Conservation (phyloP, 169 alveolate species). For the Plasmodium gaboni region DNA sequence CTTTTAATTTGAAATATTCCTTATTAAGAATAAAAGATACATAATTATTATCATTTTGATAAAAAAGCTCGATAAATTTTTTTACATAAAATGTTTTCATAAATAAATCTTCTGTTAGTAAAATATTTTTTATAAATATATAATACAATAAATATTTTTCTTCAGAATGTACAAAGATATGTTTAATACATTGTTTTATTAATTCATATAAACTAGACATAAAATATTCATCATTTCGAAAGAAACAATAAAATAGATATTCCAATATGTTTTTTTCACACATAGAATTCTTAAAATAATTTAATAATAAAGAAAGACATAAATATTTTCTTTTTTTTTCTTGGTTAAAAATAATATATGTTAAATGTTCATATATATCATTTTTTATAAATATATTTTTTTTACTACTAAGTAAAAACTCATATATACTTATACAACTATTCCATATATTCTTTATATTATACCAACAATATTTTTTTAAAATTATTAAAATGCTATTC, state of each 20-base stretch:
- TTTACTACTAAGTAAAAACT: constrained; percentile 52
- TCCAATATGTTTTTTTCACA: constrained; percentile 68
- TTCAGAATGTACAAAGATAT: constrained; percentile 47
- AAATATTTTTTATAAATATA: constrained; percentile 67
- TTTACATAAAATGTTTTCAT: constrained; percentile 67
- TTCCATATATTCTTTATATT: constrained; percentile 75
- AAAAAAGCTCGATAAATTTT: constrained; percentile 69
- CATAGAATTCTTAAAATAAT: constrained; percentile 66
- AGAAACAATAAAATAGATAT: constrained; percentile 67
- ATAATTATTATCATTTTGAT: constrained; percentile 58
- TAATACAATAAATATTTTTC: constrained; percentile 54
- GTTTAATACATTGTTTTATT: constrained; percentile 66
- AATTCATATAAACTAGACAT: constrained; percentile 55
- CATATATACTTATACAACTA: constrained; percentile 64
- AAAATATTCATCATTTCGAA: constrained; percentile 59
- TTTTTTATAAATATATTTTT: constrained; percentile 53
- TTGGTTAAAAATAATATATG: constrained; percentile 72
- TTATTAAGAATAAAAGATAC: constrained; percentile 47
- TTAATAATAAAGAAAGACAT: constrained; percentile 58
- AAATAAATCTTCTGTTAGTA: constrained; percentile 32
- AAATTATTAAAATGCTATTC: constrained; percentile 24
- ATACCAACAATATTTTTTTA: constrained; percentile 73
- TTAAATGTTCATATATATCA: constrained; percentile 57
- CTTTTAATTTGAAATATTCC: constrained; percentile 37
- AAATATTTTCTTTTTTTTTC: constrained; percentile 71